These are phyloP conservation scores for sunflower (Helianthus annuus) DNA, from an alignment of 129 eudicot genomes.

Conservation along the genomic window DNA sequence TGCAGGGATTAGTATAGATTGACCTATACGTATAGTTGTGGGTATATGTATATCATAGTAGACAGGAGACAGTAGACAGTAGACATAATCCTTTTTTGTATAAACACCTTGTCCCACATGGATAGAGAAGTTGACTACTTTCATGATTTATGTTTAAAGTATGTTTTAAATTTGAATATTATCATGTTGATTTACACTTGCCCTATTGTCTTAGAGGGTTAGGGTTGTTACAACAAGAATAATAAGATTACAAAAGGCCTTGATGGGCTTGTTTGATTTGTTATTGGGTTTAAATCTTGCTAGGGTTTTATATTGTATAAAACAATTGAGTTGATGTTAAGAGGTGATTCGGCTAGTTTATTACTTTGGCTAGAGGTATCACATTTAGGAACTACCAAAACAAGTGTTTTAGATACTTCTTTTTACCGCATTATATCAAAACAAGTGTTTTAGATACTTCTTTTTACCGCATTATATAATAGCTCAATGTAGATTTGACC, in stretches of 20 bases:
- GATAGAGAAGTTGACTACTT: background rate
- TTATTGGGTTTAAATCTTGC: background rate
- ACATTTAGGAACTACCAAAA: background rate
- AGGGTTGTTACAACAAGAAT: background rate
- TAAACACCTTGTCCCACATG: background rate
- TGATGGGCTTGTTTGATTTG: conserved; percentile 8
- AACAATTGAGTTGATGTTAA: background rate
- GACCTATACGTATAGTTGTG: background rate
- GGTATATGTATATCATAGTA: background rate
- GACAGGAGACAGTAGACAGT: background rate
- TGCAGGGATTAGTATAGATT: background rate
- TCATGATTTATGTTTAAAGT: conserved; percentile 7
- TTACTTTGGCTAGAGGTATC: background rate
- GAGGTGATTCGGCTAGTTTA: background rate
- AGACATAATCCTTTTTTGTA: background rate
- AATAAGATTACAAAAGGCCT: background rate
- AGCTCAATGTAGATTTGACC: background rate
- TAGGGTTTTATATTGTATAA: background rate
- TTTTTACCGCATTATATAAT: background rate
- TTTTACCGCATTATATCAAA: background rate
- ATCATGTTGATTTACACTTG: background rate
- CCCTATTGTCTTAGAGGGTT: background rate
- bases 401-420: background rate
- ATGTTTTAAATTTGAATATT: background rate
- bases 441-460: background rate